Evolutionary conservation across 176 grass and related monocot species (phyloP).

Genomic region (Aegilops tauschii): DNA sequence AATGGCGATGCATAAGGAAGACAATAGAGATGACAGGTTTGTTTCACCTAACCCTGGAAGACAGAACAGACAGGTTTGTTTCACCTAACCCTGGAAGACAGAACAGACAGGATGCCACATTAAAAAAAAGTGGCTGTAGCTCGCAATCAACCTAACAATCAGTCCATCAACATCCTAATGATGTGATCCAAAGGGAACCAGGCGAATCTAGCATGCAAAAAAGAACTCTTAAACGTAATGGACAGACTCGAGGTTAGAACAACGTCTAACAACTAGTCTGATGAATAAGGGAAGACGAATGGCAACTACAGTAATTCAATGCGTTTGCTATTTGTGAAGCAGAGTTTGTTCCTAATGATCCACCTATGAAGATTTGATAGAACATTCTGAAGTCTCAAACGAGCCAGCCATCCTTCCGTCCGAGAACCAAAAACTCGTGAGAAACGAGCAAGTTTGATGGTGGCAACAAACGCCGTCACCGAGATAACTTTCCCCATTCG

Average conservation of each 20-base stretch:
- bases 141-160: conserved; percentile 28
- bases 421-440: not conserved
- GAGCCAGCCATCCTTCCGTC: not conserved
- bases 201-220: conserved; percentile 11
- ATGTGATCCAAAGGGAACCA: not conserved
- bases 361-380: not conserved
- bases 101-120: conserved; percentile 25
- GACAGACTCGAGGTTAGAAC: not conserved
- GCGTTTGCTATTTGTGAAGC: not conserved
- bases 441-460: not conserved
- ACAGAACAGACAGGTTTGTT: conserved; percentile 18
- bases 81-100: conserved; percentile 30
- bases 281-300: not conserved
- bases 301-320: not conserved
- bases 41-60: conserved; percentile 33
- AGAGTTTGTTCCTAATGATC: not conserved
- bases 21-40: conserved; percentile 1
- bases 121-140: conserved; percentile 27
- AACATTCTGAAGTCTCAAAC: not conserved
- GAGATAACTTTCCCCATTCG: conserved; percentile 13
- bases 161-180: conserved; percentile 16
- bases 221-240: not conserved
- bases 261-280: not conserved
- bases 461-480: not conserved
- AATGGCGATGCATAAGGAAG: not conserved